Conservation (phyloP, 208 protist genomes). For the Trypanosomatidae sp. region DNA sequence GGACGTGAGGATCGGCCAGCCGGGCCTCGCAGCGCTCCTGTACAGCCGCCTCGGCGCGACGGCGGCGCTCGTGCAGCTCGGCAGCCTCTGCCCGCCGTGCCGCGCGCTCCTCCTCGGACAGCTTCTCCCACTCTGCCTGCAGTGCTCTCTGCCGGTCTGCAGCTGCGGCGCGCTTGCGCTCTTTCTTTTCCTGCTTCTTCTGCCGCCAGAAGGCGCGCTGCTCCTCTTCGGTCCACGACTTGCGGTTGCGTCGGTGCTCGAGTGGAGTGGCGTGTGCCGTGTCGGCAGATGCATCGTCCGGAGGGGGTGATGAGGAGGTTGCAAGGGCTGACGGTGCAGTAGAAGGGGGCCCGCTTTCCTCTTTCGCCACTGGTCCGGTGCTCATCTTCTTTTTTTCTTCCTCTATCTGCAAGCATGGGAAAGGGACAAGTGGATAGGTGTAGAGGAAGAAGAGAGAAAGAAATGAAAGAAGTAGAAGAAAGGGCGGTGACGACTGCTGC, state of each 20-base stretch:
- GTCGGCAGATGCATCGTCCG: no score
- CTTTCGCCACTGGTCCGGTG: no score
- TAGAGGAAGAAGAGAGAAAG: no score
- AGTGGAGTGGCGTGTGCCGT: background rate
- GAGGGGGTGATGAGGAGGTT: no score
- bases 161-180: constrained; percentile 28
- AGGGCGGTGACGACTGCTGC: no score
- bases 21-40: constrained; percentile 26
- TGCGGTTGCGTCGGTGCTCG: constrained; percentile 37
- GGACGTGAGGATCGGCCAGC: constrained; percentile 42
- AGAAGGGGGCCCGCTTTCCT: no score
- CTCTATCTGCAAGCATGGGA: no score
- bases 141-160: constrained; percentile 34
- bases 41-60: constrained; percentile 29
- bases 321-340: no score
- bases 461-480: no score
- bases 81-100: constrained; percentile 37
- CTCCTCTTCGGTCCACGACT: constrained; percentile 57
- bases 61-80: constrained; percentile 49
- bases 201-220: constrained; percentile 55
- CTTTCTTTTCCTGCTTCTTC: constrained; percentile 54
- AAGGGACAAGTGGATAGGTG: no score
- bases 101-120: constrained; percentile 53
- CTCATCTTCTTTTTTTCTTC: no score
- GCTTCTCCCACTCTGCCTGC: constrained; percentile 52